Evolutionary conservation across 2,329 filamentous ascomycete genomes (phyloP), one percentile per base, ranked within the genome.

Genomic region (Spiromastix sp.): DNA sequence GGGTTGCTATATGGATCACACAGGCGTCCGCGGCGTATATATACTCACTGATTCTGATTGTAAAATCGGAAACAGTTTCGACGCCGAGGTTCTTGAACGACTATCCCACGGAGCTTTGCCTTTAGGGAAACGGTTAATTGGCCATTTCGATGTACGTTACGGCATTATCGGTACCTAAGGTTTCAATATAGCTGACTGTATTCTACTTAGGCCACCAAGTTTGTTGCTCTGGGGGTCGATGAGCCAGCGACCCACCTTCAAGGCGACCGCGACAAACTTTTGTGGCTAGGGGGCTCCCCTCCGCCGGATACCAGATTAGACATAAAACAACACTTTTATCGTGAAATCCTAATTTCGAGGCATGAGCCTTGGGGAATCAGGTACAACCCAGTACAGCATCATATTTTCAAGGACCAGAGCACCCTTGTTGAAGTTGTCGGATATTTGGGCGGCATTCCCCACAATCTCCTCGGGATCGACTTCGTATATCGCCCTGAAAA

Each of bases 241-340:
- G 16, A n/a, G 8, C 30, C 16, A 9, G 9, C 21, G 11, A 17
- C 30, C 17, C 18, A 9, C 11, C 30, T 18, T 32, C 15, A 15
- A 15, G 21, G 30, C 20, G 30, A 25, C 25, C 22, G 33, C 33
- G 13, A 29, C 16, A 10, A 20, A 12, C 15, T 36, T 10, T 25
- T 36, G 19, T 36, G 33, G 33, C 22, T n/a, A n/a, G 16, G 15
- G 17, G 15, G 12, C 22, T 1, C 26, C 11, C 33, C 33, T 15
- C 33, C 33, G 30, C 15, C n/a, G 11, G 24, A 36, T 36, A 20
- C 24, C 11, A 30, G 22, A 18, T 11, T 36, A 18, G 33, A 18
- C 24, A 11, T 36, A 36, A 25, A 36, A 11, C 33, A 25, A 10
- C 33, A 29, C 33, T 11, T 36, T 22, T 36, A 36, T 30, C 33